Evolutionary conservation across 805 yeast species (phyloP), one percentile per base, ranked within the genome.

Genomic region (Jamesozyma spencerorum): DNA sequence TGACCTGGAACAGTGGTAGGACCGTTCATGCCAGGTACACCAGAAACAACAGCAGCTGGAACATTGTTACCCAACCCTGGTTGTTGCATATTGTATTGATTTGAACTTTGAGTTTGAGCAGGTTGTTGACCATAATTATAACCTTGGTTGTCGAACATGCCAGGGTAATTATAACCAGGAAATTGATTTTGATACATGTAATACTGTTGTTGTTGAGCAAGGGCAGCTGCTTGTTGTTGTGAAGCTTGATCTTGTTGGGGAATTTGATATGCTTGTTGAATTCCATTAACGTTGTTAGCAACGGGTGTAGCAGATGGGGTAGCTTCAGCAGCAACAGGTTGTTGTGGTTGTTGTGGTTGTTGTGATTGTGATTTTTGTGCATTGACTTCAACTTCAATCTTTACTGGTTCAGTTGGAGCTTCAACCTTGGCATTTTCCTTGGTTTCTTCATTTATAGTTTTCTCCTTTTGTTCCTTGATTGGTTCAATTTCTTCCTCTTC

Each of bases 161-260:
- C 61, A 32, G 63, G 63, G 45, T 58, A 57, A 14, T 57, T 53
- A 47, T 58, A 57, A 27, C 61, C 62, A 34, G 60, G 58, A 42
- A 55, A 57, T 41, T 57, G 60, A 43, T 56, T 56, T 44, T 56
- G 62, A 38, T 57, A 58, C 62, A 57, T 55, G 45, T 57, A 58
- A 42, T 57, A 58, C 40, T 58, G 63, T 42, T 57, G 63, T 41
- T 56, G 62, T 28, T 28, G 31, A 32, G 52, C 52, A 14, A 50
- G 48, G 27, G 50, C 48, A 43, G 58, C 38, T 36, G 51, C 39
- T 38, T 47, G 38, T 44, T 49, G 42, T 49, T 55, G 36, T 43
- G 52, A 42, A 53, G 58, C 39, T 22, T 22, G 26, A 22, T 10
- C 26, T 56, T 39, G 37, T 14, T 3, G 18, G 19, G 27, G 30